Base-by-base conservation (phyloP, 441 rosid genomes). In the Syzygium syzygioides region DNA sequence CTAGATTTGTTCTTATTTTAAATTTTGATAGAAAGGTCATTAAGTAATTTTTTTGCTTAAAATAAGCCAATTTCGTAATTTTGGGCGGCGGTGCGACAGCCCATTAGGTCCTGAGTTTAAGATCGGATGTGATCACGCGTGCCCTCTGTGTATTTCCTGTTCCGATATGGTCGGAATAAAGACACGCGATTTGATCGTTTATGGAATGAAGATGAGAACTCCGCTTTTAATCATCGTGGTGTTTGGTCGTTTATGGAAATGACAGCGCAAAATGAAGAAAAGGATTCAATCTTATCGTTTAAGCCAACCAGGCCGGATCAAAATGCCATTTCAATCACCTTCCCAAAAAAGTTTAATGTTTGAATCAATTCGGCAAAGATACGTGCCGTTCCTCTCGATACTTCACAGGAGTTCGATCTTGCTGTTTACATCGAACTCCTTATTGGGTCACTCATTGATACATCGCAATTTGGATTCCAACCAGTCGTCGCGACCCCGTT, bases 221-320 rank as follows among this genome's bases (percentile, higher is more conserved):
- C n/a, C n/a, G n/a, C n/a, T n/a, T n/a, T n/a, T n/a, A n/a, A n/a
- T n/a, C n/a, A n/a, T n/a, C n/a, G n/a, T n/a, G n/a, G n/a, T n/a
- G n/a, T n/a, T n/a, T n/a, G n/a, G n/a, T n/a, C n/a, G n/a, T n/a
- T 23, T 23, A 32, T 32, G 14, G 9, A 68, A 68, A 4, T 5
- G 23, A 7, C n/a, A 1, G 37, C 37, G 4, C 37, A 37, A 37
- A 37, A 37, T 37, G 37, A 37, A 37, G 37, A 37, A 37, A 37
- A 37, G 37, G 48, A 5, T 71, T 9, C 0, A 37, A 34, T 34
- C 5, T 2, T 34, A 20, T 34, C 45, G 9, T 34, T 10, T 3
- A 2, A 28, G 12, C 25, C 6, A 8, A 20, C 5, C 9, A 20
- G 19, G 6, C 2, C 6, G 0, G 12, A 19, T 18, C 0, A 18